These are phyloP conservation scores for Colletotrichum sp. DNA, from an alignment of 2,329 filamentous ascomycete species.

Conservation along the genomic window DNA sequence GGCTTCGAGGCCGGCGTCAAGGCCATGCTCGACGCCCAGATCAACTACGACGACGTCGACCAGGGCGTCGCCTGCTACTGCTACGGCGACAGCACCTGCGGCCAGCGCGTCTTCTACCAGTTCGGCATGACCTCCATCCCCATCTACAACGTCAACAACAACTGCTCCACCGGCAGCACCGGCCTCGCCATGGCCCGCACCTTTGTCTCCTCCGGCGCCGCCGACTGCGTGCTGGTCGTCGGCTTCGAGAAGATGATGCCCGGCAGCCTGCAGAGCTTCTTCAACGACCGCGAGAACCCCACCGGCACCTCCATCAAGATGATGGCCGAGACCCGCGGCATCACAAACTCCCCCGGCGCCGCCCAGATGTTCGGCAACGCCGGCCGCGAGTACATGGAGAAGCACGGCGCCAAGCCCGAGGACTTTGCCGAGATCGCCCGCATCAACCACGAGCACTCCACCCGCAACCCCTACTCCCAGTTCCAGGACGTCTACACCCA, in stretches of 20 bases:
- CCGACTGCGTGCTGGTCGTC: slow-evolving; percentile 88
- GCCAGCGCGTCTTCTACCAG: slow-evolving; percentile 97
- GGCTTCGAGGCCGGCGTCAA: slow-evolving; percentile 93
- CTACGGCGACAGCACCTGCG: slow-evolving; percentile 94
- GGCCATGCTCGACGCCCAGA: slow-evolving; percentile 82
- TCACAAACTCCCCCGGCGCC: slow-evolving; percentile 82
- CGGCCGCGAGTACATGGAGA: slow-evolving; percentile 93
- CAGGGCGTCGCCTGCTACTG: slow-evolving; percentile 97
- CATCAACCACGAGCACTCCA: slow-evolving; percentile 90
- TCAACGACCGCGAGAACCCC: slow-evolving; percentile 84
- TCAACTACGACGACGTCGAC: slow-evolving; percentile 96
- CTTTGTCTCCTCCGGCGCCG: slow-evolving; percentile 78
- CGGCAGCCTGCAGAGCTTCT: slow-evolving; percentile 83
- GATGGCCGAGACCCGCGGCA: slow-evolving; percentile 82
- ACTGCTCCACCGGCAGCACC: slow-evolving; percentile 95
- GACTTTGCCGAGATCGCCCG: slow-evolving; percentile 96
- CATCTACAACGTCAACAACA: slow-evolving; percentile 99
- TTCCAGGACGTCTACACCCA: slow-evolving; percentile 91
- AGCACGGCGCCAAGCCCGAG: slow-evolving; percentile 81
- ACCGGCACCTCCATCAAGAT: slow-evolving; percentile 74
- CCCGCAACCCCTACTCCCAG: slow-evolving; percentile 96
- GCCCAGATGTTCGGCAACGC: slow-evolving; percentile 97
- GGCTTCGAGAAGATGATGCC: slow-evolving; percentile 99
- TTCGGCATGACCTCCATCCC: slow-evolving; percentile 97
- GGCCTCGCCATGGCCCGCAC: slow-evolving; percentile 85